Percentiles rank a stretch among this genome's conserved stretches.
Conservation (phyloP, 2,329 filamentous ascomycete species). For the Hypoxylon sp. region DNA sequence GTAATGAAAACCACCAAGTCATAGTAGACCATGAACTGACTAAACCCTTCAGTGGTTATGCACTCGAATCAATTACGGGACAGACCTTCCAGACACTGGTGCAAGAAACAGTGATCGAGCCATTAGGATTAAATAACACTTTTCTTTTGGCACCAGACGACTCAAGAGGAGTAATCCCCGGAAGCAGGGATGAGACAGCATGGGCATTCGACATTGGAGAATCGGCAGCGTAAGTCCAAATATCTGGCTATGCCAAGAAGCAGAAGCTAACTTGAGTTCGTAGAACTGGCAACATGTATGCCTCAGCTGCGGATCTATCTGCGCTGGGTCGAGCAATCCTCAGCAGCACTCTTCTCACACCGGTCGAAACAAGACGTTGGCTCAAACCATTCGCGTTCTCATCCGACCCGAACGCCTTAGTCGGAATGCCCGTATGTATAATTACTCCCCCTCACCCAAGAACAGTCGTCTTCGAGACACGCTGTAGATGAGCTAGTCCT, state of each 20-base stretch:
- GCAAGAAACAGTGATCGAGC: conserved; percentile 48
- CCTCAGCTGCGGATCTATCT: conserved; percentile 46
- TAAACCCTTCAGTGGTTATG: conserved; percentile 48
- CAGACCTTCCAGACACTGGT: conserved; percentile 49
- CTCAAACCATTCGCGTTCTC: conserved; percentile 52
- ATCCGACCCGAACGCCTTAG: conserved; percentile 50
- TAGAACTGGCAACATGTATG: conserved; percentile 50
- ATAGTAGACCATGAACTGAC: conserved; percentile 42
- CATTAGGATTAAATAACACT: conserved; percentile 51
- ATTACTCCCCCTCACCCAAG: no score
- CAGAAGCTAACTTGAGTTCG: conserved; percentile 30
- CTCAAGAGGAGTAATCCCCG: conserved; percentile 50
- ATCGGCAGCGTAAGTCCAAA: conserved; percentile 38
- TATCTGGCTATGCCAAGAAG: neutral
- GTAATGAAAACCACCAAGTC: conserved; percentile 33
- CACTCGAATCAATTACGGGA: conserved; percentile 51
- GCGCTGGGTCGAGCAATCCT: conserved; percentile 45
- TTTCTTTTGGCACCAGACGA: conserved; percentile 44
- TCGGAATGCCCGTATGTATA: conserved; percentile 50
- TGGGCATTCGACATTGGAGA: conserved; percentile 45
- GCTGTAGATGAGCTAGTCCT: no score
- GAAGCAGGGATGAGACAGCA: conserved; percentile 38
- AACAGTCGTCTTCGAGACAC: no score
- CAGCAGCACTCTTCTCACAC: conserved; percentile 48
- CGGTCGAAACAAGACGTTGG: conserved; percentile 49